Evolutionary conservation across 1,284 basidiomycete genomes (phyloP).

Genomic region (Paramarasmius palmivorus): DNA sequence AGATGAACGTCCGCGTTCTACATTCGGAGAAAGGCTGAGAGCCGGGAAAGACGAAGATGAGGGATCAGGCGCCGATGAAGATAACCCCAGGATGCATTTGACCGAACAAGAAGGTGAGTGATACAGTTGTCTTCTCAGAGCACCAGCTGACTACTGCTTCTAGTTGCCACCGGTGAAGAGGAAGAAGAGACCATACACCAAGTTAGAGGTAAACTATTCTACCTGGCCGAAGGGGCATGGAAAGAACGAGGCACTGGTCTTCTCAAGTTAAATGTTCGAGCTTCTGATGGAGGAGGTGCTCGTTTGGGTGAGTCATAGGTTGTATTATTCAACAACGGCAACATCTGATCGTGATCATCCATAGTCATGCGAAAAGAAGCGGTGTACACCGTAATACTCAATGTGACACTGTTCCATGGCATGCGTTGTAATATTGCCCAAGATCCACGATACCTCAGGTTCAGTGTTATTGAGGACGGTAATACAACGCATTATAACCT

Average conservation of each 20-base stretch:
- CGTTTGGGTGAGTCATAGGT: constrained; percentile 61
- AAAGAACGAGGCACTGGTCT: constrained; percentile 87
- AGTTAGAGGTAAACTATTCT: constrained; percentile 84
- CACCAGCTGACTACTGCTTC: constrained; percentile 7
- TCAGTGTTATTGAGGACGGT: constrained; percentile 75
- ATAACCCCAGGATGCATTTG: constrained; percentile 44
- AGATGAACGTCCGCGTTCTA: constrained; percentile 29
- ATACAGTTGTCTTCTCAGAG: constrained; percentile 3
- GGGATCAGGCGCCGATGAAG: constrained; percentile 50
- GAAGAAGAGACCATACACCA: constrained; percentile 86
- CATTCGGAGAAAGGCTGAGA: constrained; percentile 65
- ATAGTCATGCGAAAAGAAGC: constrained; percentile 97
- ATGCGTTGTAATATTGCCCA: constrained; percentile 81
- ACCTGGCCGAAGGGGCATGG: constrained; percentile 74
- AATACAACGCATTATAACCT: constrained; percentile 73
- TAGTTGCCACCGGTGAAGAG: constrained; percentile 91
- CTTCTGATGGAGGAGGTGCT: constrained; percentile 67
- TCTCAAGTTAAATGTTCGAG: constrained; percentile 79
- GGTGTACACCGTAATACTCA: constrained; percentile 83
- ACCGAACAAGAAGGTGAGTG: constrained; percentile 73
- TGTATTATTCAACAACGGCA: constrained; percentile 2
- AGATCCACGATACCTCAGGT: constrained; percentile 78
- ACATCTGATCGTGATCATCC: constrained; percentile 1
- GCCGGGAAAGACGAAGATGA: constrained; percentile 58
- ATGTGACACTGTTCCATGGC: constrained; percentile 83